Base-by-base conservation (phyloP, 176 grass and related monocot genomes). In the Bonia amplexicaulis region DNA sequence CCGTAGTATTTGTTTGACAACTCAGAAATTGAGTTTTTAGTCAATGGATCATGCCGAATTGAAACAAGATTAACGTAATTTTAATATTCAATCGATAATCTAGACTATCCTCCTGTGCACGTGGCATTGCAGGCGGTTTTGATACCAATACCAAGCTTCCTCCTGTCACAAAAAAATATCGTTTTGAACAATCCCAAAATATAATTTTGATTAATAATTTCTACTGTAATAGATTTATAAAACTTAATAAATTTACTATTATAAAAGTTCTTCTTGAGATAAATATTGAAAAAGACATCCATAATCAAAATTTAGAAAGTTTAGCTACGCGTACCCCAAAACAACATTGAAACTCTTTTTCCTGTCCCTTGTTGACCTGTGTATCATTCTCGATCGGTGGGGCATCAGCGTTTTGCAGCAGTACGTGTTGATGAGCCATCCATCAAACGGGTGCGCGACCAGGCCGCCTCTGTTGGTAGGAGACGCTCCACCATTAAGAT, bases 361-460 rank as follows among this genome's bases (percentile, higher is more conserved):
- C 53, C 15, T 44, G 17, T 59, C 42, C 17, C 3, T 52, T 35
- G 12, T 2, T n/a, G 54, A 57, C 54, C 8, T 26, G 20, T 9
- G 4, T 19, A 7, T 49, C 12, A 7, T 61, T 61, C 58, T 54
- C 52, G 52, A 54, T 74, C 17, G 27, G 16, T 54, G 48, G 15
- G 74, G 49, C 53, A 22, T 22, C 53, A 69, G 44, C 27, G 54
- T 54, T 54, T 44, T 62, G 42, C 63, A 71, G 44, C 62, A 40
- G 60, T 76, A 82, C 25, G 7, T 74, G 63, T 25, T 76, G 78
- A 82, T 37, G 85, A 52, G 64, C 51, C 15, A 42, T 19, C 39
- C 31, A 71, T 42, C n/a, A 17, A 77, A 88, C 10, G 40, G 79
- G 46, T 78, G 78, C 75, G 61, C 78, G 68, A 77, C 71, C 66